These are phyloP conservation scores for Thymus mandschuricus DNA, from an alignment of 257 asterid species.

Conservation along the genomic window DNA sequence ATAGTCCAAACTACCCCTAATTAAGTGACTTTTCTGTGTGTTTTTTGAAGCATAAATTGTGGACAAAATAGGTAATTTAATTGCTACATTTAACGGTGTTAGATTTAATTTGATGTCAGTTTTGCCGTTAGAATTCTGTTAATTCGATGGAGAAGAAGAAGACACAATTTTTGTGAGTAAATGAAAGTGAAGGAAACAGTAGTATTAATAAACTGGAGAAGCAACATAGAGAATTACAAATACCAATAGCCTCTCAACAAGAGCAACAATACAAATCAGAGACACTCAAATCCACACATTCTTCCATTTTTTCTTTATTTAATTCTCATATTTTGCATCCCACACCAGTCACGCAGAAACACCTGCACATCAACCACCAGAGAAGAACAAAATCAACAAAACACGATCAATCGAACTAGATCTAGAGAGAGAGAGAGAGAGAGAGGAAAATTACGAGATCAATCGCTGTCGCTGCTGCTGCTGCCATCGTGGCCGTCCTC, in stretches of 20 bases:
- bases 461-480: slow-evolving; percentile 66
- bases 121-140: too few relatives aligned
- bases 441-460: neutral
- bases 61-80: too few relatives aligned
- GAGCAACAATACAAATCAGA: neutral
- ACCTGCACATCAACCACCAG: neutral
- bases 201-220: neutral
- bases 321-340: neutral
- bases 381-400: slow-evolving; percentile 2
- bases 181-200: neutral
- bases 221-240: neutral
- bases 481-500: slow-evolving; percentile 35
- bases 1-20: too few relatives aligned
- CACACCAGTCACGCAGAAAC: neutral
- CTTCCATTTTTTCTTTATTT: neutral
- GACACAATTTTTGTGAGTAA: neutral
- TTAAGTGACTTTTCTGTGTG: too few relatives aligned
- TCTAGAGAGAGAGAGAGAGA: neutral
- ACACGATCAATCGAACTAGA: neutral
- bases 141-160: too few relatives aligned
- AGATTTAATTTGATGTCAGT: too few relatives aligned
- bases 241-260: neutral
- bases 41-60: too few relatives aligned
- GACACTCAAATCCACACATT: neutral
- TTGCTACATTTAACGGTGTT: too few relatives aligned